These are phyloP conservation scores for Mycena floridula DNA, from an alignment of 768 basidiomycete genomes.

Conservation along the genomic window DNA sequence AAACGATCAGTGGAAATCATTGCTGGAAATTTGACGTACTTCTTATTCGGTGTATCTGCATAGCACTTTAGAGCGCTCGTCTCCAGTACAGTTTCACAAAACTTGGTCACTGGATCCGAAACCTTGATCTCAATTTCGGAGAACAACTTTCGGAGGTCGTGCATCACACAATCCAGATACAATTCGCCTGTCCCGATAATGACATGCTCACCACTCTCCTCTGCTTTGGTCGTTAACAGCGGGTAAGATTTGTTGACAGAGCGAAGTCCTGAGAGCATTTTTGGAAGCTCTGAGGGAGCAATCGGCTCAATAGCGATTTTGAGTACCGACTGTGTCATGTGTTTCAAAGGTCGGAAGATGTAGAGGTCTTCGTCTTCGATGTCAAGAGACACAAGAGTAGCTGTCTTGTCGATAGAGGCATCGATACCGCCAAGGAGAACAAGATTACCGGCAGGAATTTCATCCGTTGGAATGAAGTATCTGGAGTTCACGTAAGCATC, in stretches of 20 bases:
- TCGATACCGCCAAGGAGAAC: slow-evolving; percentile 92
- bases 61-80: slow-evolving; percentile 98
- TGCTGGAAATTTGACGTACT: slow-evolving; percentile 44
- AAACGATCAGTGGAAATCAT: slow-evolving; percentile 7
- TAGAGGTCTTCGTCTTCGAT: slow-evolving; percentile 76
- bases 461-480: slow-evolving; percentile 87
- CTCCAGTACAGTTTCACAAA: slow-evolving; percentile 97
- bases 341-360: slow-evolving; percentile 94
- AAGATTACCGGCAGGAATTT: slow-evolving; percentile 87
- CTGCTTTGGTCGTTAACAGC: slow-evolving; percentile 89
- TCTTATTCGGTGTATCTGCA: slow-evolving; percentile 98
- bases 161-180: slow-evolving; percentile 95
- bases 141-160: slow-evolving; percentile 87
- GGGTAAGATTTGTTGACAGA: slow-evolving; percentile 99
- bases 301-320: slow-evolving; percentile 99
- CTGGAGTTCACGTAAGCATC: slow-evolving; percentile 34
- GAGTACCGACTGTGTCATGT: slow-evolving; percentile 94
- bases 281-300: slow-evolving; percentile 93
- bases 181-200: slow-evolving; percentile 95
- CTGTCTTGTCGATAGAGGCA: slow-evolving; percentile 91
- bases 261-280: slow-evolving; percentile 95
- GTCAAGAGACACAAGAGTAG: slow-evolving; percentile 71
- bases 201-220: slow-evolving; percentile 97
- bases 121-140: slow-evolving; percentile 99
- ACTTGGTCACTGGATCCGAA: slow-evolving; percentile 97